Evolutionary conservation across 2,329 filamentous ascomycete species (phyloP), one percentile per base, ranked within the genome.

Genomic region (Epichloe coenophiala): DNA sequence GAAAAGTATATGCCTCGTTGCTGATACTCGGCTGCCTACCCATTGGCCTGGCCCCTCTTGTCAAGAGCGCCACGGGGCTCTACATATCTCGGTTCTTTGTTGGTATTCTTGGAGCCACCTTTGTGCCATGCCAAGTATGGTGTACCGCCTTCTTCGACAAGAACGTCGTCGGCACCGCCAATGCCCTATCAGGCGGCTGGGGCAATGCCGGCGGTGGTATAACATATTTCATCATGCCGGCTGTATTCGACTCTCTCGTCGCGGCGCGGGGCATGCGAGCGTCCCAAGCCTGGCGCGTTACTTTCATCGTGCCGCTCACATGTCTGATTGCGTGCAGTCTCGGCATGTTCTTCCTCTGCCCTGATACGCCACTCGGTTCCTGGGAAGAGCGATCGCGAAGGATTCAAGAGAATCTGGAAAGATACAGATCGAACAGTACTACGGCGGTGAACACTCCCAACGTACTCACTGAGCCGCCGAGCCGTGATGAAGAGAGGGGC

Each of bases 151-250:
- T 95, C 73, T 95, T 88, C 64, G 89, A 96, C 69, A 93, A 90
- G 71, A 93, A 90, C 60, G 76, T 95, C 27, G 85, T 95, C 17
- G 90, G 90, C 45, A 90, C 87, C 5, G 87, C 88, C 54, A 96
- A 95, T 62, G 85, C 88, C 3, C 68, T 95, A 17, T 84, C 88
- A 1, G 90, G 83, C 41, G 90, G 90, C 13, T 84, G 86, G 71
- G 90, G 89, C 48, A 95, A 95, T 59, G 78, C 87, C 27, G 89
- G 90, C 52, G 90, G 89, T 55, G 90, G 90, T 51, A 85, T 95
- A 57, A 95, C 89, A 2, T 95, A 95, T 70, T 94, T 95, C 65
- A 78, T 91, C 59, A 95, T 95, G 88, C 89, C 90, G 2, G 87
- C 87, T 5, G 82, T 95, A 51, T 93, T 84, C 66, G 84, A 94